These are phyloP conservation scores for Kandelia obovata DNA, from an alignment of 345 rosid species.

Conservation along the genomic window DNA sequence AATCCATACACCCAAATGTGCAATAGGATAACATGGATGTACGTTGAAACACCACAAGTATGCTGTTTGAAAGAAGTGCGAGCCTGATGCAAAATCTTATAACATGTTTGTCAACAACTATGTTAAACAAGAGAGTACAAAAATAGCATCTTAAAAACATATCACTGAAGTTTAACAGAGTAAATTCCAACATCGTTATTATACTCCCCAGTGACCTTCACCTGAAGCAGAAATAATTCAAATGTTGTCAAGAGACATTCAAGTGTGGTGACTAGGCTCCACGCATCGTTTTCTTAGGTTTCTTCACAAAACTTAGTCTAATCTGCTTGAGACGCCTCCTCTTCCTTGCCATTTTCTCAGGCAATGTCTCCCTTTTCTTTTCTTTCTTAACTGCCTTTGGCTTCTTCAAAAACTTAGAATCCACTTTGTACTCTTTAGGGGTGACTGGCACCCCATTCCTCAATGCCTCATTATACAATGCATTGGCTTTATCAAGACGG, in stretches of 20 bases:
- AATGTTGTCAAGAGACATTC: too few relatives aligned
- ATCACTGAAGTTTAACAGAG: neutral
- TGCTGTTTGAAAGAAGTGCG: neutral
- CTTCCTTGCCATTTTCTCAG: conserved; percentile 93
- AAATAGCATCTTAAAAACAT: neutral
- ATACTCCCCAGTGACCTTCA: neutral
- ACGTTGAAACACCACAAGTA: neutral
- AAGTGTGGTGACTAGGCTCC: conserved; percentile 16
- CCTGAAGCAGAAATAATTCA: conserved; percentile 1
- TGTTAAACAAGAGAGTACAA: neutral
- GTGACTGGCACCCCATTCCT: conserved; percentile 58
- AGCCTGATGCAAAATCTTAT: conserved; percentile 4
- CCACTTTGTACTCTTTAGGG: conserved; percentile 71
- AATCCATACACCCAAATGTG: too few relatives aligned
- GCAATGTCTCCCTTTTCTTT: conserved; percentile 90
- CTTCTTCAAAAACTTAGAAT: conserved; percentile 59
- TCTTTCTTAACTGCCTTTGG: conserved; percentile 51
- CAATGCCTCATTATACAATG: conserved; percentile 61
- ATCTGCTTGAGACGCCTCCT: conserved; percentile 77
- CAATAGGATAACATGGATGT: too few relatives aligned
- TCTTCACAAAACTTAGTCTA: conserved; percentile 83
- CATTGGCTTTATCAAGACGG: conserved; percentile 70
- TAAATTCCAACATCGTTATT: neutral
- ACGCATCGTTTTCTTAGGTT: conserved; percentile 60
- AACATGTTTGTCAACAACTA: neutral